Conservation (phyloP, 306 rosid genomes). For the Pyrus pyrifolia region DNA sequence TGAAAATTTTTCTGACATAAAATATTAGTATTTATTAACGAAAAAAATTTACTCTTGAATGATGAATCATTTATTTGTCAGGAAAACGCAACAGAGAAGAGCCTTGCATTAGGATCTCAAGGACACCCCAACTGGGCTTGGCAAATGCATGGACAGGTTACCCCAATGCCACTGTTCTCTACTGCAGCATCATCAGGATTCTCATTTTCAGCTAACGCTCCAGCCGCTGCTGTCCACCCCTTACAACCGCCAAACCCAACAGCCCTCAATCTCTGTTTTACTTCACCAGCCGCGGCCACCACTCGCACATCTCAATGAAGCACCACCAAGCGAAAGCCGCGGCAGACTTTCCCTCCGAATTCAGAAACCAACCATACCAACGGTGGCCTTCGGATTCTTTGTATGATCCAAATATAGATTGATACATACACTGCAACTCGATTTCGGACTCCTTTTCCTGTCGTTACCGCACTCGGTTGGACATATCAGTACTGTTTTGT, state of each 20-base stretch:
- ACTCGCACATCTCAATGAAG: constrained; percentile 36
- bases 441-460: constrained; percentile 25
- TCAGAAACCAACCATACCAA: constrained; percentile 4
- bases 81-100: constrained; percentile 64
- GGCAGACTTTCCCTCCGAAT: background rate
- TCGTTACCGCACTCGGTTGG: constrained; percentile 7
- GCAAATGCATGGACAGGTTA: constrained; percentile 63
- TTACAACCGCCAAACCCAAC: constrained; percentile 32
- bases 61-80: constrained; percentile 35
- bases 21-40: background rate
- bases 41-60: constrained; percentile 8
- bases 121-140: constrained; percentile 63
- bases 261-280: constrained; percentile 48
- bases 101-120: constrained; percentile 59
- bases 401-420: constrained; percentile 33
- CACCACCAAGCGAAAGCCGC: constrained; percentile 39
- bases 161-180: constrained; percentile 71
- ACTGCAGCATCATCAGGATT: constrained; percentile 99
- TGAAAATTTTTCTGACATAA: background rate
- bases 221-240: constrained; percentile 46
- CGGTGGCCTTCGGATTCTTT: constrained; percentile 24
- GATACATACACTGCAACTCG: constrained; percentile 25
- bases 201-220: constrained; percentile 72
- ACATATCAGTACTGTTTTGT: constrained; percentile 4
- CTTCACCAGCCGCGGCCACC: constrained; percentile 36